These are phyloP conservation scores for Triangularia setosa DNA, from an alignment of 2,329 filamentous ascomycete species.

Conservation along the genomic window DNA sequence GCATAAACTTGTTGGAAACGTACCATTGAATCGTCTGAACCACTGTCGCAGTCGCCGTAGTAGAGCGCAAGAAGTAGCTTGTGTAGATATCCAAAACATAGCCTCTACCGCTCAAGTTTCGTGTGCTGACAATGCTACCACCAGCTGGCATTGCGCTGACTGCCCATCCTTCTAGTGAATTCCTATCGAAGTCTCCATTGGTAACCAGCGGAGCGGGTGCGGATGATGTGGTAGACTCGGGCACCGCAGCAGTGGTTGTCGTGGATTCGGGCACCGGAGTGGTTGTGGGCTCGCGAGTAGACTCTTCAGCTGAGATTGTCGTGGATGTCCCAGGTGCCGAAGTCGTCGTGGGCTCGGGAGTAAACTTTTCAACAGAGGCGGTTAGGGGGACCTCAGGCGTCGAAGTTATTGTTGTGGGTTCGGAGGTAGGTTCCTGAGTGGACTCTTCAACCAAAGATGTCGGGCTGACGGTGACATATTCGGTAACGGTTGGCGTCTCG, in stretches of 20 bases:
- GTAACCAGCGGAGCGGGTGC: neutral
- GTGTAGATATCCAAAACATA: neutral
- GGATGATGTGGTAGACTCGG: neutral
- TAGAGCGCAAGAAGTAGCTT: neutral
- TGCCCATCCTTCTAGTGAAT: neutral
- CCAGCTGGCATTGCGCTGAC: neutral
- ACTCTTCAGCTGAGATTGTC: neutral
- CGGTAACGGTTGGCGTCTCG: neutral
- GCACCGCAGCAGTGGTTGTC: neutral
- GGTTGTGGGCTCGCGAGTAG: neutral
- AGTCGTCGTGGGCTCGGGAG: neutral
- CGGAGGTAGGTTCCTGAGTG: neutral
- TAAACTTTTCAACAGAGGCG: no score
- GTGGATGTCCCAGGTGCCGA: neutral
- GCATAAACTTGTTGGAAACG: neutral
- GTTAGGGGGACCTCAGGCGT: no score
- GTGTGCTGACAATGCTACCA: neutral
- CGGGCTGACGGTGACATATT: neutral
- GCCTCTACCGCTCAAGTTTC: no score
- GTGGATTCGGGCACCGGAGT: neutral
- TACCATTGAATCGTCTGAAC: neutral
- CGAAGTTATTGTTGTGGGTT: neutral
- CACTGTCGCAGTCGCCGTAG: neutral
- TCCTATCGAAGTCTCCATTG: neutral
- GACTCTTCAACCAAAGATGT: neutral